These are phyloP conservation scores for Golubevia pallescens DNA, from an alignment of 1,284 basidiomycete genomes.

Conservation along the genomic window DNA sequence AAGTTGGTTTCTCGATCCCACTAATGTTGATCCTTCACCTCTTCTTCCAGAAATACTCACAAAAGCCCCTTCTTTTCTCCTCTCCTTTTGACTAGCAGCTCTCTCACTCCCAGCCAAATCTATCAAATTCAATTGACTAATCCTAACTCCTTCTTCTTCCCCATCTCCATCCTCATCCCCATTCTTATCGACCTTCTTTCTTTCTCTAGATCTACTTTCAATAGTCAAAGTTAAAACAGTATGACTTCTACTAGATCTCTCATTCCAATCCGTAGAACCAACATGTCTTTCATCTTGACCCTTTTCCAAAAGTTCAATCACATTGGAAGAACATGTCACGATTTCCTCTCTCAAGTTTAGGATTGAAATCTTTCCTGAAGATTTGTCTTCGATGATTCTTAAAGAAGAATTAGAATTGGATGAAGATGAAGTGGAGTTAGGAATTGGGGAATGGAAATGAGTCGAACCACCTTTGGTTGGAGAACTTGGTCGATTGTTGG, in stretches of 20 bases:
- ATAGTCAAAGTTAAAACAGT: conserved; percentile 69
- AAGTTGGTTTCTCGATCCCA: background rate
- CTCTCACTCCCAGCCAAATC: conserved; percentile 71
- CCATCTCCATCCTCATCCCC: conserved; percentile 4
- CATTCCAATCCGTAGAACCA: conserved; percentile 71
- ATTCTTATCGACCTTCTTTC: background rate
- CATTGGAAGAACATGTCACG: conserved; percentile 67
- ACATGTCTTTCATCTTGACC: conserved; percentile 68
- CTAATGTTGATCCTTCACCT: too few species aligned
- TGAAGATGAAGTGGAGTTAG: conserved; percentile 1
- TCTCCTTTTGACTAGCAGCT: conserved; percentile 68
- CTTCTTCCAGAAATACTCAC: conserved; percentile 8
- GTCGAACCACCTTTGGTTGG: conserved; percentile 28
- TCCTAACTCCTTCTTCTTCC: conserved; percentile 16
- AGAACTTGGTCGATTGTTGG: conserved; percentile 12
- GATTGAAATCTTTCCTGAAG: conserved; percentile 1
- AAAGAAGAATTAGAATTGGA: conserved; percentile 13
- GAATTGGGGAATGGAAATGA: conserved; percentile 10
- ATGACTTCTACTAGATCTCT: conserved; percentile 68
- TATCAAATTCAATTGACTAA: conserved; percentile 67
- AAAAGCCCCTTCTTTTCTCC: conserved; percentile 68
- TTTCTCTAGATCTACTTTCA: conserved; percentile 30
- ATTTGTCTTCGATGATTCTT: conserved; percentile 56
- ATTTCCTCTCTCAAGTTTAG: conserved; percentile 67
- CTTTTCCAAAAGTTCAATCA: conserved; percentile 66